Evolutionary conservation across 2,329 filamentous ascomycete species (phyloP).

Genomic region (Ceratocystis harringtonii): DNA sequence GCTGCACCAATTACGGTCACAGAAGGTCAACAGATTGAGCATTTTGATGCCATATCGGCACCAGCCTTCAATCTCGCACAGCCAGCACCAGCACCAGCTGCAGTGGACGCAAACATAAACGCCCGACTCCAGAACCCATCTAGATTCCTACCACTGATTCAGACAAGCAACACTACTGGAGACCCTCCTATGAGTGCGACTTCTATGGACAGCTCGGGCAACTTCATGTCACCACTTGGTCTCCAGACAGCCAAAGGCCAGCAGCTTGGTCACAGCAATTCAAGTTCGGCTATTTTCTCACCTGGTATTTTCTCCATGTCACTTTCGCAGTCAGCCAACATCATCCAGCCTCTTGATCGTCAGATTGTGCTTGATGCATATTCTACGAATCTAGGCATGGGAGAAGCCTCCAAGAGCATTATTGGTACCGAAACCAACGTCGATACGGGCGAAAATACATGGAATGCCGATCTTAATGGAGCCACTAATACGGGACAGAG

Average conservation of each 20-base stretch:
- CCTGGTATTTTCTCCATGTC: slow-evolving; percentile 39
- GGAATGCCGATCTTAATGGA: background rate
- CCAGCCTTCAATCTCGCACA: slow-evolving; percentile 19
- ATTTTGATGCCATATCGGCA: slow-evolving; percentile 8
- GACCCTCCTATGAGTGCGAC: slow-evolving; percentile 29
- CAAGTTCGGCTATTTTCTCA: slow-evolving; percentile 30
- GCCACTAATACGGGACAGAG: background rate
- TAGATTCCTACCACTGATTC: background rate
- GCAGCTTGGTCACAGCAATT: slow-evolving; percentile 5
- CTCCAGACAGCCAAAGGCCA: background rate
- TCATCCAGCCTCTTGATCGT: slow-evolving; percentile 56
- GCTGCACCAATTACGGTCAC: background rate
- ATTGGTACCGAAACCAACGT: slow-evolving; percentile 23
- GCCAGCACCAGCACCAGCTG: slow-evolving; percentile 14
- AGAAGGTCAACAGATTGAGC: slow-evolving; percentile 1
- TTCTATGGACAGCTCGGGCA: slow-evolving; percentile 20
- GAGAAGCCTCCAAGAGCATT: slow-evolving; percentile 24
- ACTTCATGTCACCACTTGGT: slow-evolving; percentile 5
- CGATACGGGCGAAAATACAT: background rate
- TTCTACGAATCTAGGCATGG: slow-evolving; percentile 34
- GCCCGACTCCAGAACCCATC: background rate
- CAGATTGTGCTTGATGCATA: slow-evolving; percentile 66
- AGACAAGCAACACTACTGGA: slow-evolving; percentile 20
- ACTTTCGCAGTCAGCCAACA: slow-evolving; percentile 34
- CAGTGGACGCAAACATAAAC: slow-evolving; percentile 20